Percentiles rank a stretch among this genome's conserved stretches.
Evolutionary conservation across 2,329 filamentous ascomycete species (phyloP).

Genomic region (Zopfia rhizophila): DNA sequence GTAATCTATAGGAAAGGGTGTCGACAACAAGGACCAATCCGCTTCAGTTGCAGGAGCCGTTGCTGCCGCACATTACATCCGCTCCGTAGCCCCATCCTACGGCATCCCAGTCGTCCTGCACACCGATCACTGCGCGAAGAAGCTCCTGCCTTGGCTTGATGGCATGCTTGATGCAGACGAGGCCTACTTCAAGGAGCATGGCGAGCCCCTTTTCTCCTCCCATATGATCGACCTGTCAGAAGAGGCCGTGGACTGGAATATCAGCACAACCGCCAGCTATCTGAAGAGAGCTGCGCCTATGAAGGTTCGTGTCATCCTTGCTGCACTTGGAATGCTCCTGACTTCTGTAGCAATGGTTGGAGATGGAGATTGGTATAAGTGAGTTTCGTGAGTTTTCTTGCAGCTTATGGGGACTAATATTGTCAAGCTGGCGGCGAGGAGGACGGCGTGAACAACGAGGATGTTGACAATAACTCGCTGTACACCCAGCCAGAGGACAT

Average conservation of each 20-base stretch:
- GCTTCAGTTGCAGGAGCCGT: slow-evolving; percentile 89
- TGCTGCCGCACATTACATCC: slow-evolving; percentile 89
- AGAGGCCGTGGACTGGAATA: slow-evolving; percentile 90
- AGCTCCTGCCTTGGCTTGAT: slow-evolving; percentile 97
- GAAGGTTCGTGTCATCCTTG: too few species aligned
- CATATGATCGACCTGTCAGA: slow-evolving; percentile 98
- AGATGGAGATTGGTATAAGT: slow-evolving; percentile 97
- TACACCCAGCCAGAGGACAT: slow-evolving; percentile 96
- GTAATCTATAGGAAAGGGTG: slow-evolving; percentile 56
- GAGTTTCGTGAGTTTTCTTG: too few species aligned
- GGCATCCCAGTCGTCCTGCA: slow-evolving; percentile 85
- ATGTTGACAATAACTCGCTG: slow-evolving; percentile 94
- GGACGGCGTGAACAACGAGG: slow-evolving; percentile 98
- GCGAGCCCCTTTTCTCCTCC: slow-evolving; percentile 91
- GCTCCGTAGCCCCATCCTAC: slow-evolving; percentile 85
- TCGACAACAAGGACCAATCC: slow-evolving; percentile 70
- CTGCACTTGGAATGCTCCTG: too few species aligned
- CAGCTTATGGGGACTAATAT: not conserved
- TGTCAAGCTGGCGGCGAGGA: slow-evolving; percentile 98
- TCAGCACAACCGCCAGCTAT: slow-evolving; percentile 91
- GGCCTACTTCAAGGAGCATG: slow-evolving; percentile 91
- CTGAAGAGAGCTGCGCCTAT: slow-evolving; percentile 92
- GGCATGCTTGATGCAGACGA: slow-evolving; percentile 83
- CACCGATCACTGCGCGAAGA: slow-evolving; percentile 99
- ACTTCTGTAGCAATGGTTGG: slow-evolving; percentile 83